Conservation (phyloP, 148 eudicot species). For the Chenopodium suecicum region DNA sequence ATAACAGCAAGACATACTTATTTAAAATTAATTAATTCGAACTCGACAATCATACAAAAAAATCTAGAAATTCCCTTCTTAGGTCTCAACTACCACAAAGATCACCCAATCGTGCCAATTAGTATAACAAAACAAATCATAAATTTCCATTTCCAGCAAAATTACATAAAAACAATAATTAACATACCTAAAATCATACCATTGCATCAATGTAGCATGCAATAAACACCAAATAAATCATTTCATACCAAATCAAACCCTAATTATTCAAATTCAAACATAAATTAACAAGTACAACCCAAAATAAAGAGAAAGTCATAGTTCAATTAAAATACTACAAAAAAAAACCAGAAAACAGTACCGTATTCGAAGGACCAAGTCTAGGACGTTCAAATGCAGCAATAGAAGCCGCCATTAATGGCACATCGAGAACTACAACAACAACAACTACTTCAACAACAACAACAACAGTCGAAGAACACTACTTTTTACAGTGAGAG, state of each 20-base stretch:
- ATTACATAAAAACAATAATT: neutral
- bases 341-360: conserved; percentile 14
- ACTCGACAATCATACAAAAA: neutral
- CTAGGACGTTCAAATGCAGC: conserved; percentile 58
- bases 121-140: neutral
- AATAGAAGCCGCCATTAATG: conserved; percentile 49
- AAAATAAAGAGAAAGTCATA: neutral
- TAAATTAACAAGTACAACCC: neutral
- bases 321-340: neutral
- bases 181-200: neutral
- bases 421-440: conserved; percentile 26
- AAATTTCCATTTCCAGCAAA: neutral
- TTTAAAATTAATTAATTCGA: neutral
- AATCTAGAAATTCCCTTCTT: conserved; percentile 6
- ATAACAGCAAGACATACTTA: neutral
- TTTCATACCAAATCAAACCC: conserved; percentile 22
- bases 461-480: neutral
- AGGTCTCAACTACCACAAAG: neutral
- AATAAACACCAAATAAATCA: conserved; percentile 5
- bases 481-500: neutral
- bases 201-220: conserved; percentile 16
- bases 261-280: neutral
- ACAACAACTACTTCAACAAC: no score
- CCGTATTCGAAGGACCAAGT: conserved; percentile 55
- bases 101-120: conserved; percentile 11